Evolutionary conservation across 106 monocot genomes (phyloP), one percentile per base, ranked within the genome.

Genomic region (Agapanthus africanus): DNA sequence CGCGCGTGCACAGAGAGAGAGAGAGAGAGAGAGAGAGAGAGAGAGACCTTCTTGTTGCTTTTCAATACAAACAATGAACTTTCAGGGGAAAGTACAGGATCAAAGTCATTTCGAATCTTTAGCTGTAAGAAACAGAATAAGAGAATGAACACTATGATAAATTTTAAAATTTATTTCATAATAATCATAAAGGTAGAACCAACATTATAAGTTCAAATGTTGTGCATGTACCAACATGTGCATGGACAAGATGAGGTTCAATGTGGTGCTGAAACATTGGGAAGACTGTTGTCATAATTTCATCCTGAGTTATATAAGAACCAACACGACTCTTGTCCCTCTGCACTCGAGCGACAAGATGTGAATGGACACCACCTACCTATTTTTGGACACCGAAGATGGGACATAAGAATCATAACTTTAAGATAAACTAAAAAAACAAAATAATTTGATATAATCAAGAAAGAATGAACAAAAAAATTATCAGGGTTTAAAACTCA

Each of bases 341-440:
- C 54, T 92, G 86, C 67, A 97, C 92, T 78, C 97, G 89, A 69
- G 97, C 79, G 75, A 97, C 84, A 72, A 97, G 92, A 81, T 97
- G 97, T 25, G 97, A 97, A 74, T 97, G 97, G 35, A 97, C 97
- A 70, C 97, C 97, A 81, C 97, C 97, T 71, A 97, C 92, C 97
- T 97, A 74, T 54, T 25, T 52, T 57, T 35, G 23, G 39, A 70
- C 51, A 40, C 22, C 7, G 66, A 54, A 70, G 11, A 38, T 57
- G 52, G n/a, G 56, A 22, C 15, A 70, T 37, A 36, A 11, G 30
- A 37, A 14, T 70, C 21, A 54, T 2, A 37, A 40, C 42, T 34
- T 21, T 46, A 21, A 61, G 44, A 40, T 15, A 37, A 54, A 54
- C 3, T 39, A 23, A 37, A 54, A 65, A 32, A 25, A 54, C n/a